phyloP scores from a whole-genome alignment of 2,329 filamentous ascomycete genomes.

The Nemania bipapillata region DNA sequence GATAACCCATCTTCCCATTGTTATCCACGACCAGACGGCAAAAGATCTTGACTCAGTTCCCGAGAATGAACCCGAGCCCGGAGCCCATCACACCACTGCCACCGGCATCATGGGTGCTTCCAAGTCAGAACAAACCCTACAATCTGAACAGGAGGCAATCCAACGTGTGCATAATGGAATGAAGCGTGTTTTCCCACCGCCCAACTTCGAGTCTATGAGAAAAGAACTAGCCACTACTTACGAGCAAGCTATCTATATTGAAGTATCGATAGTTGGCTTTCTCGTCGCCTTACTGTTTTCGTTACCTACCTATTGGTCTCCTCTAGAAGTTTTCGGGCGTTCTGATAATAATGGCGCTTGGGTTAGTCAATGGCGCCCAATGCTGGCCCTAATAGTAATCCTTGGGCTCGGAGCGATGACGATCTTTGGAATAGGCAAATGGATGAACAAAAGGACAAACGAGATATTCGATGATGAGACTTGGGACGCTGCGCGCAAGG shows the following conservation, averaged over 20 bases:
- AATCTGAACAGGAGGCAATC: slow-evolving; percentile 51
- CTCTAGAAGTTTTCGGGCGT: slow-evolving; percentile 7
- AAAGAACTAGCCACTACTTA: slow-evolving; percentile 50
- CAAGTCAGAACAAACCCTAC: slow-evolving; percentile 56
- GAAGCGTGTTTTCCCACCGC: slow-evolving; percentile 60
- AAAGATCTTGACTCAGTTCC: slow-evolving; percentile 64
- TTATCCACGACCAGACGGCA: slow-evolving; percentile 74
- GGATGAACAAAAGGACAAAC: slow-evolving; percentile 70
- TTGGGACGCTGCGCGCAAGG: slow-evolving; percentile 71
- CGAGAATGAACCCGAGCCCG: slow-evolving; percentile 53
- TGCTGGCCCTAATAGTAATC: slow-evolving; percentile 46
- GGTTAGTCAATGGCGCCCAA: slow-evolving; percentile 34
- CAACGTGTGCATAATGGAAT: slow-evolving; percentile 57
- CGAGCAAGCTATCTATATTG: slow-evolving; percentile 53
- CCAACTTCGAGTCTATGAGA: slow-evolving; percentile 58
- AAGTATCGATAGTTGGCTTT: slow-evolving; percentile 52
- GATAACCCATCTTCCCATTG: slow-evolving; percentile 75
- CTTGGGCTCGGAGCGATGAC: slow-evolving; percentile 46
- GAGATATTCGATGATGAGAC: slow-evolving; percentile 74
- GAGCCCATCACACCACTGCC: slow-evolving; percentile 52
- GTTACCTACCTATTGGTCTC: slow-evolving; percentile 43
- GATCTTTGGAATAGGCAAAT: slow-evolving; percentile 64
- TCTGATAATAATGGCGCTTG: slow-evolving; percentile 14
- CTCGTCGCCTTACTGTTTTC: slow-evolving; percentile 44
- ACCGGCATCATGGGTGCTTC: slow-evolving; percentile 54